Evolutionary conservation across 345 rosid species (phyloP).

Genomic region (Populus pruinosa): DNA sequence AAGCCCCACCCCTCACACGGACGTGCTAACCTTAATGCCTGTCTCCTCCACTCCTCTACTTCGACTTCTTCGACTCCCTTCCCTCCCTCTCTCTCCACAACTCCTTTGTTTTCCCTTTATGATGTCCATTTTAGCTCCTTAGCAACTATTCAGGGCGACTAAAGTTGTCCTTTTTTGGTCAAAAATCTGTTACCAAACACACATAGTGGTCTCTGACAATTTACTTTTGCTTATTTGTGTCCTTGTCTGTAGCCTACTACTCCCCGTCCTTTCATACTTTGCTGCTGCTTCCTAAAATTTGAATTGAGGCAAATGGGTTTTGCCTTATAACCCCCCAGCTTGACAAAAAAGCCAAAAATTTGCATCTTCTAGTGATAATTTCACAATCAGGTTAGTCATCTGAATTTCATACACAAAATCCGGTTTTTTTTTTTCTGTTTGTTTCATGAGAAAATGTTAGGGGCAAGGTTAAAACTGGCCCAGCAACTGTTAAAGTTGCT

Average conservation of each 20-base stretch:
- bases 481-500: background rate
- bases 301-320: slow-evolving; percentile 6
- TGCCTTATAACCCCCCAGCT: slow-evolving; percentile 13
- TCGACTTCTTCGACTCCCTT: background rate
- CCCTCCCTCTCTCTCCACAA: background rate
- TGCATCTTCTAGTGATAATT: too few species aligned
- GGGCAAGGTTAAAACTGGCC: too few species aligned
- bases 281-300: background rate
- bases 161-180: slow-evolving; percentile 16
- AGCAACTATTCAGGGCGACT: background rate
- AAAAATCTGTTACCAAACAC: slow-evolving; percentile 5
- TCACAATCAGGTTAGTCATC: too few species aligned
- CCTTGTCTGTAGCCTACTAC: background rate
- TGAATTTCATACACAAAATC: too few species aligned
- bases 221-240: background rate
- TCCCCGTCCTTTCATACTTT: slow-evolving; percentile 19
- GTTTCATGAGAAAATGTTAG: too few species aligned
- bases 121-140: background rate
- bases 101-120: background rate
- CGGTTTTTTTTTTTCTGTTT: too few species aligned
- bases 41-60: background rate
- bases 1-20: background rate
- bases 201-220: slow-evolving; percentile 1
- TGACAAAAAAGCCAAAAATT: background rate
- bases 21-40: background rate